Evolutionary conservation across 495 filamentous ascomycete species (phyloP).

Genomic region (Penicillium taxi): DNA sequence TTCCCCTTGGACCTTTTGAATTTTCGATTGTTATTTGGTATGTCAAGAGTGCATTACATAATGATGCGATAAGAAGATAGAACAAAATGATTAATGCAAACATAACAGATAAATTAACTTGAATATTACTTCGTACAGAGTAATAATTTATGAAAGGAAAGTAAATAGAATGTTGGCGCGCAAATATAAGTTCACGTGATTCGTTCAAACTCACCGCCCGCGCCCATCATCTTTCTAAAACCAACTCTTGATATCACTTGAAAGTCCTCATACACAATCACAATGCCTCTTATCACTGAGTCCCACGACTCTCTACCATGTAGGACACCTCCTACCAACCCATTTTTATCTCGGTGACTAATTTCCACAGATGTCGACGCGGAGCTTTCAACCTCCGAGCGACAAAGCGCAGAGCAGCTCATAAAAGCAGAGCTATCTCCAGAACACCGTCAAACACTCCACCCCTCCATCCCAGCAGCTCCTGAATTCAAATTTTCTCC

Average conservation of each 20-base stretch:
- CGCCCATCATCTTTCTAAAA: too few relatives aligned
- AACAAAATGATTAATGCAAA: too few relatives aligned
- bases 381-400: constrained; percentile 52
- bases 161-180: not conserved
- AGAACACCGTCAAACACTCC: constrained; percentile 27
- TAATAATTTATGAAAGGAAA: too few relatives aligned
- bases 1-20: too few relatives aligned
- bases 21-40: too few relatives aligned
- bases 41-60: too few relatives aligned
- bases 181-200: not conserved
- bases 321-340: constrained; percentile 24
- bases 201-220: too few relatives aligned
- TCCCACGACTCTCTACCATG: constrained; percentile 81
- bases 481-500: constrained; percentile 47
- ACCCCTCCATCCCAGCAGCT: constrained; percentile 34
- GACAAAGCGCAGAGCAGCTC: constrained; percentile 51
- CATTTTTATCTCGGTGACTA: constrained; percentile 4
- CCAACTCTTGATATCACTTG: too few relatives aligned
- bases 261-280: constrained; percentile 3
- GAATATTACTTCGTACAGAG: too few relatives aligned
- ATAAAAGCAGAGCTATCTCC: constrained; percentile 57
- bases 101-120: too few relatives aligned
- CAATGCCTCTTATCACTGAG: constrained; percentile 62
- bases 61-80: too few relatives aligned
- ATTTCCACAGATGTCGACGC: constrained; percentile 58